A percentile compares a stretch with the other conserved stretches of the same genome.
phyloP scores from a whole-genome alignment of 2,329 filamentous ascomycete genomes.

The Aspergillus udagawae region DNA sequence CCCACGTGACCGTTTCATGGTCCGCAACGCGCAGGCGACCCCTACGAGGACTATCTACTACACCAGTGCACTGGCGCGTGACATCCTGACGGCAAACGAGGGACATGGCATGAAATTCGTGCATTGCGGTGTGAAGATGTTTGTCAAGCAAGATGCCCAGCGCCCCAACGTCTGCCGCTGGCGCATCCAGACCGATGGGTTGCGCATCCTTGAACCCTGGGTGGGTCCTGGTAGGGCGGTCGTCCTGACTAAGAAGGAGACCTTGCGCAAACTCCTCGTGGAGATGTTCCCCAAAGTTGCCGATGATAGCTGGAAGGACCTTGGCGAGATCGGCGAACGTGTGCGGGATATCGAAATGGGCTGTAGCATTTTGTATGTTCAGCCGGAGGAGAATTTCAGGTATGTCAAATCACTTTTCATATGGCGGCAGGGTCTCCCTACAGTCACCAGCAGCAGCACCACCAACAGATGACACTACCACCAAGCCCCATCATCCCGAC shows the following conservation, averaged over 20 bases:
- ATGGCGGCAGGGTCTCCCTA: neutral
- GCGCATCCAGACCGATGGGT: slow-evolving; percentile 92
- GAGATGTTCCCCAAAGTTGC: slow-evolving; percentile 96
- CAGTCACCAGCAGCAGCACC: neutral
- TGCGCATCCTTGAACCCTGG: slow-evolving; percentile 87
- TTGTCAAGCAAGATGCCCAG: slow-evolving; percentile 94
- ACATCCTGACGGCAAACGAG: slow-evolving; percentile 83
- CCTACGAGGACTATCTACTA: slow-evolving; percentile 97
- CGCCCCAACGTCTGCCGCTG: slow-evolving; percentile 82
- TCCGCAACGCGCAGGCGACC: slow-evolving; percentile 83
- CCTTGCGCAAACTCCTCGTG: slow-evolving; percentile 74
- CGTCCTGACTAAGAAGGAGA: slow-evolving; percentile 70
- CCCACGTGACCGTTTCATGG: slow-evolving; percentile 88
- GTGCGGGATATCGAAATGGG: slow-evolving; percentile 79
- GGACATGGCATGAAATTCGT: slow-evolving; percentile 91
- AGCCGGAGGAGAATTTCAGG: slow-evolving; percentile 63
- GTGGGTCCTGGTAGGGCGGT: slow-evolving; percentile 75
- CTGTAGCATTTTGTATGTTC: slow-evolving; percentile 83
- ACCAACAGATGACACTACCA: too few relatives aligned
- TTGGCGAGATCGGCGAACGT: slow-evolving; percentile 83
- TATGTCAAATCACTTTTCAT: slow-evolving; percentile 21
- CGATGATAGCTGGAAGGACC: slow-evolving; percentile 66
- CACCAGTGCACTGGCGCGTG: slow-evolving; percentile 76
- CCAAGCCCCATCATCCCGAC: neutral
- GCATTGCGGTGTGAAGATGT: slow-evolving; percentile 97